Base-by-base conservation (phyloP, 176 grass and related monocot species). In the Triticum turgidum region DNA sequence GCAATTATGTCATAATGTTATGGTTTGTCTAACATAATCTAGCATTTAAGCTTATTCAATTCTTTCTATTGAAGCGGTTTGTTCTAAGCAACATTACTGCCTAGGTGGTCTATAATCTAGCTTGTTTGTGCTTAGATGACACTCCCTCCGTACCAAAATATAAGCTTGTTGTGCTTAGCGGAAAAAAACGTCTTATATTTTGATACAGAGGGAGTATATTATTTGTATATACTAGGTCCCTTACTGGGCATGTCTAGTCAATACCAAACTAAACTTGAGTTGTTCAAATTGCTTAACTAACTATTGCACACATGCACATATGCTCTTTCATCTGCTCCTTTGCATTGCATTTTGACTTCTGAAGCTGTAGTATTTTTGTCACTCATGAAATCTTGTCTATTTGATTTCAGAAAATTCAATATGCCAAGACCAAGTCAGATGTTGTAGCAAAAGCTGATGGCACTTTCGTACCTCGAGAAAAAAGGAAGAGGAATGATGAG, bases 361-460 rank as follows among this genome's bases (percentile, higher is more conserved):
- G 6, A 74, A 89, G 69, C n/a, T 64, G 1, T 78, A 22, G n/a
- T 44, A 20, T 84, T 87, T 44, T 71, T 78, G 42, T 70, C 2
- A 27, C 22, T 89, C 24, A 76, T 90, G 44, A 69, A 58, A 45
- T 84, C 14, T 67, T 78, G 70, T 24, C 88, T 94, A 15, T 52
- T 81, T 89, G 13, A 80, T 38, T 91, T 54, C 85, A 96, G 97
- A 99, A 87, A 89, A 99, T 96, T 82, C 97, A 94, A 89, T 99
- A 99, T 90, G 97, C 97, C 87, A 99, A 94, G 87, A 99, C 97
- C 17, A 99, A 96, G 45, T 99, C 97, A 5, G 97, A 99, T 76
- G 85, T 99, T 90, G 22, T 99, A 83, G 87, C 97, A 81, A 96
- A 94, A 89, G 90, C 90, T 17, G 94, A 99, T 83, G 97, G 97